Conservation (phyloP, 2,329 filamentous ascomycete species). For the Podosphaera aphanis region DNA sequence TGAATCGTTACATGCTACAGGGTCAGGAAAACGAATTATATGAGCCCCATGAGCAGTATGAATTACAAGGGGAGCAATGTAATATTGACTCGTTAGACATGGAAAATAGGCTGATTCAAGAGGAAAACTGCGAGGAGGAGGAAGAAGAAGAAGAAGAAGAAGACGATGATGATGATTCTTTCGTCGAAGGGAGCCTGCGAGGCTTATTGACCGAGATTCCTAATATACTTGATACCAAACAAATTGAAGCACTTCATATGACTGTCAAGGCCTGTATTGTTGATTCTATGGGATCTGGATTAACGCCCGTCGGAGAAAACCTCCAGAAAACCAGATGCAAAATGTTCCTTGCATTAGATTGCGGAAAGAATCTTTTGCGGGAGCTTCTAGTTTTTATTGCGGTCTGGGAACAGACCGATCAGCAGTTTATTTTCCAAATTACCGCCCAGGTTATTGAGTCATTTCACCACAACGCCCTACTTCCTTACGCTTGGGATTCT, state of each 20-base stretch:
- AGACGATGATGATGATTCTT: slow-evolving; percentile 54
- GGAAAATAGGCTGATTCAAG: slow-evolving; percentile 20
- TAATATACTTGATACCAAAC: slow-evolving; percentile 77
- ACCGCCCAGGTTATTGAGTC: slow-evolving; percentile 91
- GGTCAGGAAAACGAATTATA: slow-evolving; percentile 19
- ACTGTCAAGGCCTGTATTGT: slow-evolving; percentile 90
- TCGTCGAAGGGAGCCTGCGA: slow-evolving; percentile 53
- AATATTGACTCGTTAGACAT: slow-evolving; percentile 22
- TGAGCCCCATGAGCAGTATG: slow-evolving; percentile 27
- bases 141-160: slow-evolving; percentile 43
- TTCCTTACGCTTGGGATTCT: slow-evolving; percentile 80
- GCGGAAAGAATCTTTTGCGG: slow-evolving; percentile 66
- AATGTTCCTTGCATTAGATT: slow-evolving; percentile 71
- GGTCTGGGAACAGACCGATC: slow-evolving; percentile 85
- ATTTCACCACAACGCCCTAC: slow-evolving; percentile 66
- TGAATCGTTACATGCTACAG: slow-evolving; percentile 23
- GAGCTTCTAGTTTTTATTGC: slow-evolving; percentile 91
- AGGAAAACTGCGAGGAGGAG: slow-evolving; percentile 22
- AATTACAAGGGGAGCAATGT: slow-evolving; percentile 17
- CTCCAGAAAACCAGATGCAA: slow-evolving; percentile 79
- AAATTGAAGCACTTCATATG: slow-evolving; percentile 92
- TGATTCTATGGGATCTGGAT: slow-evolving; percentile 49
- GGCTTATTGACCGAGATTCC: slow-evolving; percentile 83
- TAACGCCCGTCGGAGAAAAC: slow-evolving; percentile 47
- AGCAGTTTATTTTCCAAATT: slow-evolving; percentile 86